A percentile compares a stretch with the other conserved stretches of the same genome.
These are phyloP conservation scores for Gnomoniopsis smithogilvyi DNA, from an alignment of 2,329 filamentous ascomycete genomes.

Conservation along the genomic window DNA sequence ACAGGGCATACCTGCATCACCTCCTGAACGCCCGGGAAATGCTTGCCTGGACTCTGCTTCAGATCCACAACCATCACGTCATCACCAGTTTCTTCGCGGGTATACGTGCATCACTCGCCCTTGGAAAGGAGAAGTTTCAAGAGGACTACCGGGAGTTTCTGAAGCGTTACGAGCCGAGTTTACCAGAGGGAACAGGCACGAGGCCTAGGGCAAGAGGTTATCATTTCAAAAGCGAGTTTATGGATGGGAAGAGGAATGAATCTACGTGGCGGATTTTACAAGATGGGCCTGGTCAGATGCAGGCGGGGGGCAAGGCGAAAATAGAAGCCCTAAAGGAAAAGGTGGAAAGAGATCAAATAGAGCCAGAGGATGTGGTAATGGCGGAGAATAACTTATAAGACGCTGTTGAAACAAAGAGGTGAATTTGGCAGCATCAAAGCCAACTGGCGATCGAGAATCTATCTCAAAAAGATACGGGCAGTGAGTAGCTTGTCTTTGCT, in stretches of 20 bases:
- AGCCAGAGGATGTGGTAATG: slow-evolving; percentile 43
- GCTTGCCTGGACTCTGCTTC: slow-evolving; percentile 90
- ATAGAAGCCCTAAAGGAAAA: slow-evolving; percentile 30
- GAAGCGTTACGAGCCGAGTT: slow-evolving; percentile 60
- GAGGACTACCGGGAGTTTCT: slow-evolving; percentile 40
- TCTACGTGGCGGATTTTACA: slow-evolving; percentile 59
- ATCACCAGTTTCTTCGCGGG: slow-evolving; percentile 70
- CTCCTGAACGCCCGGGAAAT: slow-evolving; percentile 89
- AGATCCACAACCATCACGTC: slow-evolving; percentile 83
- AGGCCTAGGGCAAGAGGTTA: slow-evolving; percentile 81
- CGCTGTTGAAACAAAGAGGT: no score
- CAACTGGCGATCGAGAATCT: no score
- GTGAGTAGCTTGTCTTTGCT: no score
- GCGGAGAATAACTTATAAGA: slow-evolving; percentile 27
- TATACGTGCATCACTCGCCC: slow-evolving; percentile 62
- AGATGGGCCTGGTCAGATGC: slow-evolving; percentile 16
- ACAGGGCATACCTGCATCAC: slow-evolving; percentile 84
- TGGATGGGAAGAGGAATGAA: slow-evolving; percentile 65
- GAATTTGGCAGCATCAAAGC: no score
- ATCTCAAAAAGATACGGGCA: no score
- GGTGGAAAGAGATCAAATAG: slow-evolving; percentile 43
- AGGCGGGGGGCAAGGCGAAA: slow-evolving; percentile 31
- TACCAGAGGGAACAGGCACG: slow-evolving; percentile 73
- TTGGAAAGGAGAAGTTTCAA: slow-evolving; percentile 58
- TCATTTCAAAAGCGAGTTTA: slow-evolving; percentile 69